A percentile compares a stretch with the other conserved stretches of the same genome.
Evolutionary conservation across 805 yeast genomes (phyloP).

Genomic region (Teunomyces cretensis): DNA sequence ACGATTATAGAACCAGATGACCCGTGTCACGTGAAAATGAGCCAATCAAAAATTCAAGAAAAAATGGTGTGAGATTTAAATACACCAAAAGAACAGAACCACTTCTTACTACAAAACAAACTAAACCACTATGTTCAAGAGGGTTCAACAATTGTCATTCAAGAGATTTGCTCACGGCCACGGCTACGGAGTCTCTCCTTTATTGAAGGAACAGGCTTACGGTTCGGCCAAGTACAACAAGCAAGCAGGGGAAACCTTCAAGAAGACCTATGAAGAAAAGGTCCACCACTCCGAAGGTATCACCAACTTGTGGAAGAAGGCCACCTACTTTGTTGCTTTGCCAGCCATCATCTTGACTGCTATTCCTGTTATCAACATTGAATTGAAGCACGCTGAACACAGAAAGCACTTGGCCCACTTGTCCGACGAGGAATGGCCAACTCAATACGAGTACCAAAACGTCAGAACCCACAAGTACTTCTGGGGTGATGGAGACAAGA

Average conservation of each 20-base stretch:
- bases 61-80: conserved; percentile 6
- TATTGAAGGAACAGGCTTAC: conserved; percentile 40
- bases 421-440: conserved; percentile 91
- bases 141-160: conserved; percentile 35
- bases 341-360: conserved; percentile 81
- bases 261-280: conserved; percentile 59
- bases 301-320: conserved; percentile 79
- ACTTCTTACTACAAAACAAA: conserved; percentile 4
- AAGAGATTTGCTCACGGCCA: conserved; percentile 43
- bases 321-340: conserved; percentile 73
- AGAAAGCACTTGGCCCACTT: conserved; percentile 72
- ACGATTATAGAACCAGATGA: no score
- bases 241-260: conserved; percentile 72
- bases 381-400: conserved; percentile 88
- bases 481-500: conserved; percentile 99
- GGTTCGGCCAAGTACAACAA: conserved; percentile 41
- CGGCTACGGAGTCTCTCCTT: conserved; percentile 41
- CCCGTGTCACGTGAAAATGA: background rate
- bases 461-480: conserved; percentile 83
- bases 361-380: conserved; percentile 77
- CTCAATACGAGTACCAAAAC: conserved; percentile 88
- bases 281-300: conserved; percentile 79
- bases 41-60: conserved; percentile 7
- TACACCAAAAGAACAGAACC: conserved; percentile 1
- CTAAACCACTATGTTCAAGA: conserved; percentile 33